Base-by-base conservation (phyloP, 805 yeast species). In the Grigorovia yakushimaensis region DNA sequence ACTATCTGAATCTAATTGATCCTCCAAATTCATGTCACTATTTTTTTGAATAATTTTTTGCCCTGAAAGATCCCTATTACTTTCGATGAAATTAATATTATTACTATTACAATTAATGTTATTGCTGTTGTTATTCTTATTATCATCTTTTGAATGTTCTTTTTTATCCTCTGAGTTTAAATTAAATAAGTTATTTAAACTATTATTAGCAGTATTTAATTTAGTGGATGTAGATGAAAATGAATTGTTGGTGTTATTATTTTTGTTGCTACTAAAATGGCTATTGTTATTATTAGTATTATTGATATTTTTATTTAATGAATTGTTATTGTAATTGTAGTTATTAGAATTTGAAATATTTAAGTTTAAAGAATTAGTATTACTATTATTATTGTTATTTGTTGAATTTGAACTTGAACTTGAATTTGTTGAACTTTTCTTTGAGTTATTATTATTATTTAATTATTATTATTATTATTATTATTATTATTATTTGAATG, bases 151-250 rank as follows among this genome's bases (percentile, higher is more conserved):
- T 37, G 39, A 37, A 37, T 18, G 22, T 20, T 4, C 40, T 9
- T 37, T 37, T 20, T 2, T n/a, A 10, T 10, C 10, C 9, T 6
- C 15, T 18, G 21, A 18, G 39, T 50, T 50, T 11, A 50, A 39
- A n/a, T 46, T 45, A 22, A 40, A 30, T 36, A 49, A 44, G 39
- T 49, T 44, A 18, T 39, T 23, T 9, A 35, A 38, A 39, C 53
- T 50, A 36, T 44, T 50, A 23, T 50, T 50, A 10, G 53, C 51
- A 9, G 54, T 48, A 20, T 51, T 48, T 20, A 51, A 43, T 38
- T 47, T 51, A 19, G 54, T 51, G 10, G 51, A 47, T 3, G 54
- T 48, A 2, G 54, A 51, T 6, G 54, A 51, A 7, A 46, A 7
- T 1, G 54, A 48, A 20, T 42, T 42, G 21, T 10, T 39, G 7